Percentiles rank a stretch among this genome's conserved stretches.
These are phyloP conservation scores for Kurtzmaniella natalensis DNA, from an alignment of 1,139 yeast species.

Conservation along the genomic window DNA sequence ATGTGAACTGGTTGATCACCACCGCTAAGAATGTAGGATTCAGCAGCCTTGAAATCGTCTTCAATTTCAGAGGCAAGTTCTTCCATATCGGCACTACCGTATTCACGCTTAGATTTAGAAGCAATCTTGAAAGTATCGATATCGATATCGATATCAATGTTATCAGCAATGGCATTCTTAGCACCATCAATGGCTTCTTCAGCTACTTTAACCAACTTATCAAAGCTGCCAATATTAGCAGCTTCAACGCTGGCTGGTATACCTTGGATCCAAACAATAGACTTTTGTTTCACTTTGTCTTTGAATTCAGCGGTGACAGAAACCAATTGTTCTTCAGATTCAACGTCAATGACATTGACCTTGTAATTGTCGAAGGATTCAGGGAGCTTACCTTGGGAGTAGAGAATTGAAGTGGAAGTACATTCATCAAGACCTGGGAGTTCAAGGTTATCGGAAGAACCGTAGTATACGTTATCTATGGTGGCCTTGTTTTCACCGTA, in stretches of 20 bases:
- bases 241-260: slow-evolving; percentile 25
- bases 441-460: slow-evolving; percentile 19
- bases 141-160: slow-evolving; percentile 16
- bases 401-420: slow-evolving; percentile 9
- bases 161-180: slow-evolving; percentile 20
- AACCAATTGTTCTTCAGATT: background rate
- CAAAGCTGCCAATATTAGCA: slow-evolving; percentile 14
- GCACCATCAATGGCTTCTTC: too few relatives aligned
- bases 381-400: background rate
- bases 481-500: slow-evolving; percentile 12
- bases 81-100: slow-evolving; percentile 7
- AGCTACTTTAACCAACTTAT: too few relatives aligned
- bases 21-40: slow-evolving; percentile 27
- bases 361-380: background rate
- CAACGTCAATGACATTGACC: background rate
- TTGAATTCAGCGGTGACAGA: background rate
- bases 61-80: slow-evolving; percentile 26
- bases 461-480: slow-evolving; percentile 28
- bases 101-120: slow-evolving; percentile 9
- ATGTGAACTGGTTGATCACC: slow-evolving; percentile 20
- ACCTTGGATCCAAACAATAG: slow-evolving; percentile 25
- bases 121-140: slow-evolving; percentile 11
- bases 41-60: slow-evolving; percentile 30
- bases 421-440: slow-evolving; percentile 16
- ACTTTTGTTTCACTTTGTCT: background rate